phyloP scores from a whole-genome alignment of 2,329 filamentous ascomycete species.

The Stachybotrys chlorohalonatus region DNA sequence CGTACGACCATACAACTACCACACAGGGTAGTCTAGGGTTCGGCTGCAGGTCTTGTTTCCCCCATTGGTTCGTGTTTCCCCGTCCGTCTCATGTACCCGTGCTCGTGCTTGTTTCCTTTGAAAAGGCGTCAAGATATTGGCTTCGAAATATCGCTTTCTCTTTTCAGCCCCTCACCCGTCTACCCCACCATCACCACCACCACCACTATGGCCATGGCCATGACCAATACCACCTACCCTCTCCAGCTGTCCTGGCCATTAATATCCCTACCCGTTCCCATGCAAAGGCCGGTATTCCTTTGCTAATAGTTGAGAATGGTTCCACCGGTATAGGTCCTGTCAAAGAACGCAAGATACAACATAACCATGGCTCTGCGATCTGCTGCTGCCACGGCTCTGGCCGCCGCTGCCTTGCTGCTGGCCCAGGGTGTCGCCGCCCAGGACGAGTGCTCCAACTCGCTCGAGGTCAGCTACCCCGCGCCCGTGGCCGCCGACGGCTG shows the following conservation, averaged over 20 bases:
- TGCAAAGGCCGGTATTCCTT: no score
- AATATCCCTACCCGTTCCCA: no score
- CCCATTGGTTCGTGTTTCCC: not conserved
- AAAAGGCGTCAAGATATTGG: no score
- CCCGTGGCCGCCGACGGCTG: slow-evolving; percentile 33
- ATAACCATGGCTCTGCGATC: slow-evolving; percentile 1
- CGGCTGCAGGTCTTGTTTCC: not conserved
- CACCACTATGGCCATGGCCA: no score
- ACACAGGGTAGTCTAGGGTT: not conserved
- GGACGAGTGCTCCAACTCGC: slow-evolving; percentile 21
- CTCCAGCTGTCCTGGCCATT: no score
- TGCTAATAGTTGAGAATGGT: no score
- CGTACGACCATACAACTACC: not conserved
- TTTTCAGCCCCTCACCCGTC: no score
- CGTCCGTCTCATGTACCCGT: not conserved
- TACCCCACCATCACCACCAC: no score
- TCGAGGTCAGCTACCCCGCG: slow-evolving; percentile 22
- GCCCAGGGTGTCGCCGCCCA: not conserved
- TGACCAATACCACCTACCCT: no score
- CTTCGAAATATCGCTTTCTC: no score
- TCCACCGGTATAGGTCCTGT: not conserved
- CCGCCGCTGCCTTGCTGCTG: not conserved
- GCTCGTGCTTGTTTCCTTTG: not conserved
- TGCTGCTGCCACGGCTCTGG: not conserved
- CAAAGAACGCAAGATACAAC: no score